Base-by-base conservation (phyloP, 768 basidiomycete species). In the Pleurotus citrinopileatus region DNA sequence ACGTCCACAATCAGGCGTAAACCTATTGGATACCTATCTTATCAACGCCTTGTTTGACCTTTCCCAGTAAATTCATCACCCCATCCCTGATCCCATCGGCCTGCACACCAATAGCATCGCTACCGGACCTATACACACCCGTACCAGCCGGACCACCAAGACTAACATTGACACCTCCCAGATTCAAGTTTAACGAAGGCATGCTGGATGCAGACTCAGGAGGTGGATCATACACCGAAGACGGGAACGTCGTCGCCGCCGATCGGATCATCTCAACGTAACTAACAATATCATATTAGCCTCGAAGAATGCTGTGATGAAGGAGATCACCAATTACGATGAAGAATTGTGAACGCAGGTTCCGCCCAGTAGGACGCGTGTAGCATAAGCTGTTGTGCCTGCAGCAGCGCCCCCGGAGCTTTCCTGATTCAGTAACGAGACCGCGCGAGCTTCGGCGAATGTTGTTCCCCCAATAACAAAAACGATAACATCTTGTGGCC, bases 401-500 rank as follows among this genome's bases (percentile, higher is more conserved):
- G 82, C 77, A 7, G 80, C 75, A 52, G 76, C 73, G 32, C 75
- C 73, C 17, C 75, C 75, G 55, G 71, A 74, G n/a, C 79, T 70
- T 59, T 94, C 92, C 65, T 94, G 89, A 65, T 98, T 99, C 59
- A 96, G 76, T 44, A 93, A 71, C 4, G 92, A 82, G 10, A 98
- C 80, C 0, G 89, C 80, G 58, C 92, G 79, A 0, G 94, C 93
- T 69, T 99, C 97, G 67, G 93, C 95, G 63, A 97, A 98, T 0
- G 97, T 98, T 25, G 93, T 86, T 0, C 97, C 97, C 25, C 97
- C 97, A 55, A 98, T 84, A 75, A 99, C 88, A 71, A 98, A 99
- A 55, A 99, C 76, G 55, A 99, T 97, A 42, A 98, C 82, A 68
- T 98, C 96, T 61, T 98, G 96, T 7, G 94, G 89, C 61, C 96